Conservation (phyloP, 352 stramenopile species). For the Phytophthora podocarpi region DNA sequence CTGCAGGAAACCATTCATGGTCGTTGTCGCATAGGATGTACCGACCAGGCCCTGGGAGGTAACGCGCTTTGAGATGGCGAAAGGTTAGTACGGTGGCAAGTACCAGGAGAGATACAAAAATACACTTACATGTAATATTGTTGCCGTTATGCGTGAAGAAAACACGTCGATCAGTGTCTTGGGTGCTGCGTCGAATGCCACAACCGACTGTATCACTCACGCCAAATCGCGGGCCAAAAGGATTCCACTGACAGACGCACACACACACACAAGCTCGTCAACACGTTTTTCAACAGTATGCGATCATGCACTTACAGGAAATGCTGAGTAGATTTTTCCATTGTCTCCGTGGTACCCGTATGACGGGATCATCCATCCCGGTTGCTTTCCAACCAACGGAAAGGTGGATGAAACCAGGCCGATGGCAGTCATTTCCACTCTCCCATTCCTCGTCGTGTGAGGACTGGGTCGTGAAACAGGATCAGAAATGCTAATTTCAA, state of each 20-base stretch:
- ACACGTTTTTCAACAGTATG: slow-evolving; percentile 6
- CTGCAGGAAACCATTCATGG: slow-evolving; percentile 70
- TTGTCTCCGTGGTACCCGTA: slow-evolving; percentile 85
- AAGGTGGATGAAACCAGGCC: slow-evolving; percentile 59
- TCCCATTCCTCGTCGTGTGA: slow-evolving; percentile 15
- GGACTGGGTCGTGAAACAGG: slow-evolving; percentile 18
- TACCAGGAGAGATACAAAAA: background rate
- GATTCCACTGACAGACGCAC: slow-evolving; percentile 40
- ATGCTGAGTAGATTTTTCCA: slow-evolving; percentile 61
- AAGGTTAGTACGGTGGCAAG: background rate
- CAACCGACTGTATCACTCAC: slow-evolving; percentile 73
- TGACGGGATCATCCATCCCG: slow-evolving; percentile 68
- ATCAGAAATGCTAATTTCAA: slow-evolving; percentile 67
- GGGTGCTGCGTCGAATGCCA: slow-evolving; percentile 49
- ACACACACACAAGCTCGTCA: no score
- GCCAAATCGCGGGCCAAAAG: slow-evolving; percentile 59
- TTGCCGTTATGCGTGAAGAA: slow-evolving; percentile 79
- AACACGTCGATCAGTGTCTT: slow-evolving; percentile 38
- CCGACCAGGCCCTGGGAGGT: slow-evolving; percentile 17
- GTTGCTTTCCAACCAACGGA: slow-evolving; percentile 63
- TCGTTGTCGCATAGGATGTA: slow-evolving; percentile 31
- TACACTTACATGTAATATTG: slow-evolving; percentile 44
- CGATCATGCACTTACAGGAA: slow-evolving; percentile 33
- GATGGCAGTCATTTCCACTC: slow-evolving; percentile 61
- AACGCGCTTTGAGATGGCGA: slow-evolving; percentile 5